phyloP scores from a whole-genome alignment of 805 yeast species.

The Candida maris region DNA sequence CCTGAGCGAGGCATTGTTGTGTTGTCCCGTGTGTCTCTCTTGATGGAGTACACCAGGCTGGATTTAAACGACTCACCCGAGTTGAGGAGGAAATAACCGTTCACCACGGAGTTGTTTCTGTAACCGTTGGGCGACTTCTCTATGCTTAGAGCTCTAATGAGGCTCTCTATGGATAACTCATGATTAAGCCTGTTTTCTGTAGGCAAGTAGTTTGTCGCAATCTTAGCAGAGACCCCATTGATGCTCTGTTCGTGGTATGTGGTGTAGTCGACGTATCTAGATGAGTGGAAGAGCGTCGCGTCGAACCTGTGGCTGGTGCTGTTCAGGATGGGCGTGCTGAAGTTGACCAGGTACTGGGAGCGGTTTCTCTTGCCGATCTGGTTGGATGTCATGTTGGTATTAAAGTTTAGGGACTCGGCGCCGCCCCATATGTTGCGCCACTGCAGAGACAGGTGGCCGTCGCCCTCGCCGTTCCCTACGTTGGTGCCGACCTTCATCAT shows the following conservation, averaged over 20 bases:
- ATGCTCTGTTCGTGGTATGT: conserved; percentile 40
- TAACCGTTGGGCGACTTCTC: conserved; percentile 20
- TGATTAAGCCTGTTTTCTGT: conserved; percentile 37
- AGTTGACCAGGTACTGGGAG: conserved; percentile 47
- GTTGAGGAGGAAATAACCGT: conserved; percentile 33
- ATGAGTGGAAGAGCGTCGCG: conserved; percentile 38
- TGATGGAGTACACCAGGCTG: conserved; percentile 36
- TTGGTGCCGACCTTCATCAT: conserved; percentile 91
- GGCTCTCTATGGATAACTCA: conserved; percentile 44
- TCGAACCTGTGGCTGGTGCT: conserved; percentile 39
- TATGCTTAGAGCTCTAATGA: conserved; percentile 38
- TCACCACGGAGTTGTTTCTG: conserved; percentile 30
- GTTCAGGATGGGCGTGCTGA: conserved; percentile 43
- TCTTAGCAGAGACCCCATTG: conserved; percentile 40
- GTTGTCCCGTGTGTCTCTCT: conserved; percentile 44
- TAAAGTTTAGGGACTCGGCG: conserved; percentile 48
- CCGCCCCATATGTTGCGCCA: conserved; percentile 56
- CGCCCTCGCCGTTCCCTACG: conserved; percentile 95
- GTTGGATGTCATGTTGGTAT: conserved; percentile 41
- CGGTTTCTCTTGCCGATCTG: conserved; percentile 43
- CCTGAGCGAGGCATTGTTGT: conserved; percentile 43
- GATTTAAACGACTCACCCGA: conserved; percentile 47
- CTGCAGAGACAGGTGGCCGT: conserved; percentile 81
- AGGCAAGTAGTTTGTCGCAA: conserved; percentile 34
- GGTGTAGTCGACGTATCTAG: conserved; percentile 46